Evolutionary conservation across 2,329 filamentous ascomycete genomes (phyloP), one percentile per base, ranked within the genome.

Genomic region (Exserohilum turcica): DNA sequence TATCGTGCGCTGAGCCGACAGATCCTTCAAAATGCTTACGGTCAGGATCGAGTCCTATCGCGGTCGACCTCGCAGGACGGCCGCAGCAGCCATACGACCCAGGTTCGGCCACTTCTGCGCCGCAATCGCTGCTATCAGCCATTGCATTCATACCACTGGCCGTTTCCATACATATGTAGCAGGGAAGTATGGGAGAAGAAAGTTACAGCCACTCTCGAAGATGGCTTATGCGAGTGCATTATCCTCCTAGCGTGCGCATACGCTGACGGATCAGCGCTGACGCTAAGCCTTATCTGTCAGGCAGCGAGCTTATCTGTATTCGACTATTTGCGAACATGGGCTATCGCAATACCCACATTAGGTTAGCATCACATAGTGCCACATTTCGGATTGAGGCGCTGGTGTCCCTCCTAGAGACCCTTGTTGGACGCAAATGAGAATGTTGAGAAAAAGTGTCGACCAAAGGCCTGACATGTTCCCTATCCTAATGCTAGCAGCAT

Each of bases 261-360:
- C 35, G 35, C 35, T 37, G 35, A 37, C 36, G 18, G 10, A 37
- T 18, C 35, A 18, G n/a, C n/a, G n/a, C n/a, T n/a, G n/a, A n/a
- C n/a, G n/a, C n/a, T n/a, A n/a, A n/a, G n/a, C n/a, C n/a, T 38
- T 38, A 38, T 38, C 36, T 38, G 36, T 38, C 36, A 38, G 36
- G 9, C 36, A 38, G 36, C 36, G 18, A 38, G n/a, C n/a, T n/a
- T n/a, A n/a, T n/a, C n/a, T n/a, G n/a, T n/a, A n/a, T n/a, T n/a
- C n/a, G n/a, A n/a, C n/a, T n/a, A n/a, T n/a, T n/a, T n/a, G n/a
- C n/a, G n/a, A n/a, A n/a, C n/a, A n/a, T n/a, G n/a, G n/a, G n/a
- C n/a, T n/a, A n/a, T n/a, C n/a, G n/a, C n/a, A n/a, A n/a, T n/a
- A n/a, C n/a, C n/a, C n/a, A n/a, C n/a, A n/a, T n/a, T n/a, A n/a